These are phyloP conservation scores for Penicillium coffeae DNA, from an alignment of 495 filamentous ascomycete genomes.

Conservation along the genomic window DNA sequence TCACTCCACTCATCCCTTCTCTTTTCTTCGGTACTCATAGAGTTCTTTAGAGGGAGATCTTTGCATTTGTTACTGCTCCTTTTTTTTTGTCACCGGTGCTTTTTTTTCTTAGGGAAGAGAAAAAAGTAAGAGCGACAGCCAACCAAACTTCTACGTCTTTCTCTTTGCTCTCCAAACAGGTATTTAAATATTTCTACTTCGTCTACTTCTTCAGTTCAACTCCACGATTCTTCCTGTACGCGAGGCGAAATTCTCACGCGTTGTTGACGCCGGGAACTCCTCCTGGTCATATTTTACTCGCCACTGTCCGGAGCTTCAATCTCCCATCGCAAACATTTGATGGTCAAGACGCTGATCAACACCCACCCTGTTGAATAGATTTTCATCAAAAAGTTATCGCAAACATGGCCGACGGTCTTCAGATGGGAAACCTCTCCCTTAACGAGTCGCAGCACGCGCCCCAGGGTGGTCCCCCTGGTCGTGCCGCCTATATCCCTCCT, in stretches of 20 bases:
- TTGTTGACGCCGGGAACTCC: neutral
- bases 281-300: too few species aligned
- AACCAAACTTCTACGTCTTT: conserved; percentile 17
- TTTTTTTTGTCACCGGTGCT: conserved; percentile 19
- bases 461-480: conserved; percentile 37
- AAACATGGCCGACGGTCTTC: conserved; percentile 93
- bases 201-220: conserved; percentile 22
- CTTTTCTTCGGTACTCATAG: conserved; percentile 38
- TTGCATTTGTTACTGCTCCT: conserved; percentile 32
- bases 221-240: neutral
- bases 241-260: neutral
- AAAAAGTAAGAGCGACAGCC: conserved; percentile 12
- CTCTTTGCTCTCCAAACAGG: conserved; percentile 13
- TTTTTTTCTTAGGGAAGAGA: conserved; percentile 20
- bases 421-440: conserved; percentile 81
- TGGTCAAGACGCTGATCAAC: conserved; percentile 15
- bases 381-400: conserved; percentile 18
- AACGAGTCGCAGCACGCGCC: conserved; percentile 68
- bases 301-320: conserved; percentile 7
- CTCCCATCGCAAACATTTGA: conserved; percentile 1
- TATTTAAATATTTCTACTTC: conserved; percentile 20
- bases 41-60: conserved; percentile 37
- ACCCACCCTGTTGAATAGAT: conserved; percentile 7
- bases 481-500: conserved; percentile 90
- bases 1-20: conserved; percentile 20